Conservation (phyloP, 1,139 yeast species). For the Pichia sp. region DNA sequence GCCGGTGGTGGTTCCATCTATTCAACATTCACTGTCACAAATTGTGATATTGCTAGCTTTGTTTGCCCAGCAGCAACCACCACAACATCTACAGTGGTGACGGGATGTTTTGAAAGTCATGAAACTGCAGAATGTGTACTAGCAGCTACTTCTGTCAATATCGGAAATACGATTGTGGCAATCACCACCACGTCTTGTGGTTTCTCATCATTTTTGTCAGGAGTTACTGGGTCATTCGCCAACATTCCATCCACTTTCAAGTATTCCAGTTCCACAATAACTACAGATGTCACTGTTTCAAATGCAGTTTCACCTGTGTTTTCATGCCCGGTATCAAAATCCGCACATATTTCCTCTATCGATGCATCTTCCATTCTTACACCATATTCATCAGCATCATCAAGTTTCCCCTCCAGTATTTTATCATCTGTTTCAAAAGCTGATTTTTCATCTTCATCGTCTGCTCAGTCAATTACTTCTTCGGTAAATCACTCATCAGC, state of each 20-base stretch:
- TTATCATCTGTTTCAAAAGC: slow-evolving; percentile 1
- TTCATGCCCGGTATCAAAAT: slow-evolving; percentile 1
- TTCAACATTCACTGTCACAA: slow-evolving; percentile 11
- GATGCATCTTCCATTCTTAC: neutral
- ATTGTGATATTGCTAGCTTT: slow-evolving; percentile 13
- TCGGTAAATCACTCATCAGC: slow-evolving; percentile 1
- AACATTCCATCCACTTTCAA: slow-evolving; percentile 1
- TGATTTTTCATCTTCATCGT: slow-evolving; percentile 3
- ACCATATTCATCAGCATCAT: slow-evolving; percentile 1
- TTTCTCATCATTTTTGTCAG: neutral
- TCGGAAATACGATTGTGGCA: neutral
- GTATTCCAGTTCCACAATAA: neutral
- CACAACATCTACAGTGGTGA: slow-evolving; percentile 1
- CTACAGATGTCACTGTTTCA: slow-evolving; percentile 4
- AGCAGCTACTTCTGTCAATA: neutral
- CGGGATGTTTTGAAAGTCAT: neutral
- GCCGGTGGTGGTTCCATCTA: slow-evolving; percentile 7
- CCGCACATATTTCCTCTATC: neutral
- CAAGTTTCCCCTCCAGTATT: slow-evolving; percentile 1
- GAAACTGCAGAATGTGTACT: neutral
- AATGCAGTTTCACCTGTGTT: slow-evolving; percentile 9
- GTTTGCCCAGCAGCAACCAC: slow-evolving; percentile 3
- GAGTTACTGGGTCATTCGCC: slow-evolving; percentile 8
- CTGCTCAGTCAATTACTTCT: neutral
- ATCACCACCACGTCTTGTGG: slow-evolving; percentile 9